Conservation (phyloP, 176 grass and related monocot genomes). For the Leersia perrieri region DNA sequence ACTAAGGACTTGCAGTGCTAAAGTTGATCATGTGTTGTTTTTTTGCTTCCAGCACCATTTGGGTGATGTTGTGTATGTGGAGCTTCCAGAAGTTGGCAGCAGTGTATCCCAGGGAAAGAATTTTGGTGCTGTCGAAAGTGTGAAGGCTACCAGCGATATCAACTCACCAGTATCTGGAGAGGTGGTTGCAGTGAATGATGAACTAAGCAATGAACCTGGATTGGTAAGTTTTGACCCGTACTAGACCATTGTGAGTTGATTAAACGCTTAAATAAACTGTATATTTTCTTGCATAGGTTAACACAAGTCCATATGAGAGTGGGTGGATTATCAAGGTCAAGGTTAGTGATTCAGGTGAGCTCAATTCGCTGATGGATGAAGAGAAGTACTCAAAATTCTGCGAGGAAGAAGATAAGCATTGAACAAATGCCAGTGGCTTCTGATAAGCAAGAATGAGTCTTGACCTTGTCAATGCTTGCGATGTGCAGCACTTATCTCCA, state of each 20-base stretch:
- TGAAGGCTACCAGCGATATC: slow-evolving; percentile 93
- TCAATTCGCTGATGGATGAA: slow-evolving; percentile 77
- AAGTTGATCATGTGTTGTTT: background rate
- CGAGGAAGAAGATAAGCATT: slow-evolving; percentile 87
- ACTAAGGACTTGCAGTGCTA: background rate
- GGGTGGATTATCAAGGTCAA: slow-evolving; percentile 99
- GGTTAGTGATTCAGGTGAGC: slow-evolving; percentile 55
- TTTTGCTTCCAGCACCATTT: slow-evolving; percentile 70
- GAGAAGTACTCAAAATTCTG: slow-evolving; percentile 79
- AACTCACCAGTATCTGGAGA: slow-evolving; percentile 83
- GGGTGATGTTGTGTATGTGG: slow-evolving; percentile 95
- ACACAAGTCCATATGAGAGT: slow-evolving; percentile 67
- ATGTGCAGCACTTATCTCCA: slow-evolving; percentile 1
- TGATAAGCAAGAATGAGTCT: slow-evolving; percentile 2
- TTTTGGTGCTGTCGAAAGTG: slow-evolving; percentile 96
- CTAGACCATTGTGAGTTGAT: background rate
- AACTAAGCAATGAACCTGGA: slow-evolving; percentile 58
- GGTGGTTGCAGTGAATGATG: slow-evolving; percentile 64
- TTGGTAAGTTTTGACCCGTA: slow-evolving; percentile 42
- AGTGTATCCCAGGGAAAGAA: slow-evolving; percentile 60
- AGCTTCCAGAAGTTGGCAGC: slow-evolving; percentile 79
- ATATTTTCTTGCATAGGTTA: slow-evolving; percentile 38
- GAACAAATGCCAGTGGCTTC: slow-evolving; percentile 23
- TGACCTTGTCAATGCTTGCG: background rate
- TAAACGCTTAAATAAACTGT: background rate